phyloP scores from a whole-genome alignment of 106 monocot genomes.

The Phalaenopsis aphrodite region DNA sequence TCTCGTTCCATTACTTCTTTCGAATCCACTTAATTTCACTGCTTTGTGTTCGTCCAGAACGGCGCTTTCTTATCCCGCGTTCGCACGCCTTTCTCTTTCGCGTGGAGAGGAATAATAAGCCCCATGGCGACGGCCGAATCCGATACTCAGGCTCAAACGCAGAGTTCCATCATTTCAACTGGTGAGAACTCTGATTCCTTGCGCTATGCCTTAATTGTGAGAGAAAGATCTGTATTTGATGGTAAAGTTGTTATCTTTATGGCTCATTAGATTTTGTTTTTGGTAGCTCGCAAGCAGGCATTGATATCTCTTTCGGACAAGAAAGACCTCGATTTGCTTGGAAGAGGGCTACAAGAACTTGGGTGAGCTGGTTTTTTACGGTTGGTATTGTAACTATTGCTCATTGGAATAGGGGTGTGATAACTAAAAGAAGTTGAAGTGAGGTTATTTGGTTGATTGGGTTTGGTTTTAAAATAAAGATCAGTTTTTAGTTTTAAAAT shows the following conservation, averaged over 20 bases:
- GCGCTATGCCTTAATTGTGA: neutral
- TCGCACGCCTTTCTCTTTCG: neutral
- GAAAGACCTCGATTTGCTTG: slow-evolving; percentile 60
- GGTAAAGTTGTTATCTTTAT: neutral
- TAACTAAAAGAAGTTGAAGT: too few species aligned
- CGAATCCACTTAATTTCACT: neutral
- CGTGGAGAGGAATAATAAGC: neutral
- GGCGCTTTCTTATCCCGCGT: neutral
- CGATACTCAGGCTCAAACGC: neutral
- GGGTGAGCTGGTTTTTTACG: slow-evolving; percentile 33
- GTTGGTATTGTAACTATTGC: neutral
- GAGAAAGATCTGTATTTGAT: neutral
- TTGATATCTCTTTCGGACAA: slow-evolving; percentile 94
- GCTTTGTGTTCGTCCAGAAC: neutral
- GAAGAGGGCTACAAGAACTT: slow-evolving; percentile 72
- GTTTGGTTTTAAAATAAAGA: too few species aligned
- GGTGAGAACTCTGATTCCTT: neutral
- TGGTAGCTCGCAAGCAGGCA: slow-evolving; percentile 62
- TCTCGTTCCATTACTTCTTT: neutral
- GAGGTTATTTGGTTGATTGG: too few species aligned
- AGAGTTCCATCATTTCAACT: neutral
- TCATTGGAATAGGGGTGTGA: too few species aligned
- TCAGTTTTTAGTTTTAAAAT: too few species aligned
- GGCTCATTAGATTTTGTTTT: neutral
- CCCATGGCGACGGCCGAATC: neutral